Evolutionary conservation across 495 filamentous ascomycete genomes (phyloP).

Genomic region (Sordaria brevicollis): DNA sequence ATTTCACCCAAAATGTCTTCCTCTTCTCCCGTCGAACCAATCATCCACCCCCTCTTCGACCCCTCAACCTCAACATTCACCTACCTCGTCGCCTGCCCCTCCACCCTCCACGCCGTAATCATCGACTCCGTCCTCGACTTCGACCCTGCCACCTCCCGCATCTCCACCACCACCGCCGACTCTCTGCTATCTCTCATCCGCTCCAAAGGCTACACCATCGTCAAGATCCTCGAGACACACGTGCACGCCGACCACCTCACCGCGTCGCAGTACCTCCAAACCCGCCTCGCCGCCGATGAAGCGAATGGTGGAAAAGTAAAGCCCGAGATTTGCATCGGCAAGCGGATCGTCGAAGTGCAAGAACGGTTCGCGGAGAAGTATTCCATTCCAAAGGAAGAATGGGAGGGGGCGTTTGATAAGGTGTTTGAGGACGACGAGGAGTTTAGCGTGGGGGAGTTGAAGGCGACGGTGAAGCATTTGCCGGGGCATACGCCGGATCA

Average conservation of each 20-base stretch:
- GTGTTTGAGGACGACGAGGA: slow-evolving; percentile 44
- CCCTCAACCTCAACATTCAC: slow-evolving; percentile 47
- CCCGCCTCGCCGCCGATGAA: slow-evolving; percentile 16
- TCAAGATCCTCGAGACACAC: slow-evolving; percentile 47
- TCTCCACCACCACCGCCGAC: slow-evolving; percentile 42
- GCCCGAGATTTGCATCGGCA: slow-evolving; percentile 43
- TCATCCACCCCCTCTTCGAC: slow-evolving; percentile 22
- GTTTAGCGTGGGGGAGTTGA: slow-evolving; percentile 40
- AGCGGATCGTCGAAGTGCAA: slow-evolving; percentile 44
- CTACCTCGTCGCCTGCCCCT: slow-evolving; percentile 46
- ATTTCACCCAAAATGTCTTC: not conserved
- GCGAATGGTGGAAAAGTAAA: slow-evolving; percentile 4
- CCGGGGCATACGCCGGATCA: slow-evolving; percentile 56
- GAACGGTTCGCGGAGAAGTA: slow-evolving; percentile 38
- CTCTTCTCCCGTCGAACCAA: slow-evolving; percentile 6
- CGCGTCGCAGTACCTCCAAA: slow-evolving; percentile 44
- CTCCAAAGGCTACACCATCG: slow-evolving; percentile 36
- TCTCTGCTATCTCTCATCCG: slow-evolving; percentile 29
- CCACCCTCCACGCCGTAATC: slow-evolving; percentile 36
- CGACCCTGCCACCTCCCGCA: slow-evolving; percentile 32
- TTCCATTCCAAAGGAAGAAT: slow-evolving; percentile 29
- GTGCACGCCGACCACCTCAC: slow-evolving; percentile 56
- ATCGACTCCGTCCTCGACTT: slow-evolving; percentile 54
- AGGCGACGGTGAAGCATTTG: slow-evolving; percentile 39
- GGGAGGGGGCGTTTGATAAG: slow-evolving; percentile 37